Conservation (phyloP, 805 yeast species). For the Monosporozyma yasuniensis region DNA sequence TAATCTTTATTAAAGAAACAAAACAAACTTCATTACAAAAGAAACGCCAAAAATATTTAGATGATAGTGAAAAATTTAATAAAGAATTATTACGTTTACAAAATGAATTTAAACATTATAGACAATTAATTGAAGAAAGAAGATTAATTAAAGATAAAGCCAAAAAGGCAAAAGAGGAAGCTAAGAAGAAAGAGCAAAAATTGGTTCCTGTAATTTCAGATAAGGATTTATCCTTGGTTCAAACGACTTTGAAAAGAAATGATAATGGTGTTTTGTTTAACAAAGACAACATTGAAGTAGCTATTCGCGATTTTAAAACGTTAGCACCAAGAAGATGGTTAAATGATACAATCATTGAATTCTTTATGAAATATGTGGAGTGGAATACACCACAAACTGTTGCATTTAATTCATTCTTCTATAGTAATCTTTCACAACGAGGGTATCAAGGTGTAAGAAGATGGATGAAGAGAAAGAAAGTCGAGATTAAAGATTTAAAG, state of each 20-base stretch:
- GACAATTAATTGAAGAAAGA: slow-evolving; percentile 36
- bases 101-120: slow-evolving; percentile 36
- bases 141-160: slow-evolving; percentile 31
- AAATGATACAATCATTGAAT: slow-evolving; percentile 85
- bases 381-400: slow-evolving; percentile 36
- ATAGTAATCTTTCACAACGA: slow-evolving; percentile 53
- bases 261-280: slow-evolving; percentile 22
- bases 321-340: slow-evolving; percentile 70
- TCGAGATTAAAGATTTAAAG: slow-evolving; percentile 54
- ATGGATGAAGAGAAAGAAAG: slow-evolving; percentile 76
- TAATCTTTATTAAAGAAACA: slow-evolving; percentile 23
- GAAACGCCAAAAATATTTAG: slow-evolving; percentile 16
- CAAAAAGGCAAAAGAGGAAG: slow-evolving; percentile 13
- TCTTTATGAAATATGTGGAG: slow-evolving; percentile 44
- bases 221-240: slow-evolving; percentile 19
- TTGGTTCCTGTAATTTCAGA: slow-evolving; percentile 23
- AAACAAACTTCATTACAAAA: slow-evolving; percentile 21
- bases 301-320: slow-evolving; percentile 60
- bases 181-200: slow-evolving; percentile 6
- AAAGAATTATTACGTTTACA: slow-evolving; percentile 25
- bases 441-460: slow-evolving; percentile 77
- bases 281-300: slow-evolving; percentile 46
- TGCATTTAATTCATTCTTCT: slow-evolving; percentile 85
- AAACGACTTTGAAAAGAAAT: slow-evolving; percentile 24
- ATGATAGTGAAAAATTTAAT: slow-evolving; percentile 19